Evolutionary conservation across 371 early-diverging fungal genomes (phyloP), one percentile per base, ranked within the genome.

Genomic region (Polyrhizophydium stewartii): DNA sequence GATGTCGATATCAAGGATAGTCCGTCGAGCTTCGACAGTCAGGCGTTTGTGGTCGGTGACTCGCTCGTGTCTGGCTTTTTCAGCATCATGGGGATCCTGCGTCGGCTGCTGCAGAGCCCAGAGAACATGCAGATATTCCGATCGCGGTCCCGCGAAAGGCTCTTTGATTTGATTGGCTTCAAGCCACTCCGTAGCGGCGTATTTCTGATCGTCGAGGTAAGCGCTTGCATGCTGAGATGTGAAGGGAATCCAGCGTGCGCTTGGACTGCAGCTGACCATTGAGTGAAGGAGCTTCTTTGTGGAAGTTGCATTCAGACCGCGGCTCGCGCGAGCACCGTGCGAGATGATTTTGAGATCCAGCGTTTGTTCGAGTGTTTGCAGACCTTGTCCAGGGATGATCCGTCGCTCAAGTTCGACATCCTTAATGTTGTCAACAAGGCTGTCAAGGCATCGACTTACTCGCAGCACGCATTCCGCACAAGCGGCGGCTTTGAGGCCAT

Each of bases 401-500:
- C 87, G 35, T 82, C 76, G 55, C 79, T 85, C 63, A 75, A 83
- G 61, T 58, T 81, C 37, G 84, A 84, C 50, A 75, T 85, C 5
- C 59, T 88, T 27, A 74, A 70, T 24, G 72, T 85, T 0, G 76
- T 87, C 49, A 75, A 74, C 21, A 72, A 78, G 0, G 76, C 85
- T 7, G 76, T 88, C 43, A 41, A 68, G 22, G 64, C 77, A 2
- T 82, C 78, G 0, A 71, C 66, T 30, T 65, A 13, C 31, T 3
- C 78, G 58, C 71, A 79, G 45, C 83, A 86, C 58, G 78, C 79
- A 21, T 86, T 88, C 56, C 78, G 87, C 33, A 72, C 74, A 33
- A 75, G 72, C 13, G 86, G 87, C 0, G 89, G 89, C 10, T 87
- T 81, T 63, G 81, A 87, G 12, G 82, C 82, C 35, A 62, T 85